Evolutionary conservation across 768 basidiomycete species (phyloP).

Genomic region (Russula brevipes): DNA sequence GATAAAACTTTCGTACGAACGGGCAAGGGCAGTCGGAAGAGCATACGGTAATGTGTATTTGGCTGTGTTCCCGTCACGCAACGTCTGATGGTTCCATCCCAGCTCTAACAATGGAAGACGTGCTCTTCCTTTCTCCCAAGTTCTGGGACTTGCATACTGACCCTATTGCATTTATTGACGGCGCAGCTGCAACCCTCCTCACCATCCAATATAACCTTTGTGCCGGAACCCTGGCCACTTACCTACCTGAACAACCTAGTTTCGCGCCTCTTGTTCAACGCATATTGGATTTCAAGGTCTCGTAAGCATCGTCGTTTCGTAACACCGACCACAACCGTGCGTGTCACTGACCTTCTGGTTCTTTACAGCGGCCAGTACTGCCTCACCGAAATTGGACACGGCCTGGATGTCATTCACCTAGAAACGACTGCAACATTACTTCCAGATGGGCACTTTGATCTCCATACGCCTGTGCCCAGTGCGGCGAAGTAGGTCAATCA

Average conservation of each 20-base stretch:
- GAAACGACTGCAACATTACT: slow-evolving; percentile 42
- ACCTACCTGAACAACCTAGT: slow-evolving; percentile 27
- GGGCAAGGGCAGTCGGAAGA: slow-evolving; percentile 15
- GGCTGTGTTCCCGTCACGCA: background rate
- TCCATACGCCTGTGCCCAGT: slow-evolving; percentile 34
- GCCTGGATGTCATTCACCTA: slow-evolving; percentile 40
- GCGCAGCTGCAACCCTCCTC: slow-evolving; percentile 32
- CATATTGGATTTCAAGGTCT: slow-evolving; percentile 31
- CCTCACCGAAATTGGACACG: slow-evolving; percentile 45
- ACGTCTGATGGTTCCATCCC: background rate
- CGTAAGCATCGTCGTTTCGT: slow-evolving; percentile 27
- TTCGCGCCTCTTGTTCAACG: slow-evolving; percentile 29
- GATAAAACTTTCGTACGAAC: slow-evolving; percentile 14
- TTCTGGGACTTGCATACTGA: slow-evolving; percentile 39
- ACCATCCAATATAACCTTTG: slow-evolving; percentile 39
- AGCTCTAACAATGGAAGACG: slow-evolving; percentile 34
- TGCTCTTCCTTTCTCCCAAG: slow-evolving; percentile 31
- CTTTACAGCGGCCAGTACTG: slow-evolving; percentile 36
- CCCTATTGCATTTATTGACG: slow-evolving; percentile 32
- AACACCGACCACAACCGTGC: too few relatives aligned
- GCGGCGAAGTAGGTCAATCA: slow-evolving; percentile 38
- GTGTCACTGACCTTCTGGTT: background rate
- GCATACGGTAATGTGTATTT: slow-evolving; percentile 23
- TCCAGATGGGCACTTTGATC: slow-evolving; percentile 34
- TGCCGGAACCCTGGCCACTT: slow-evolving; percentile 36